phyloP scores from a whole-genome alignment of 176 grass and related monocot genomes.

The Oryza coarctata region DNA sequence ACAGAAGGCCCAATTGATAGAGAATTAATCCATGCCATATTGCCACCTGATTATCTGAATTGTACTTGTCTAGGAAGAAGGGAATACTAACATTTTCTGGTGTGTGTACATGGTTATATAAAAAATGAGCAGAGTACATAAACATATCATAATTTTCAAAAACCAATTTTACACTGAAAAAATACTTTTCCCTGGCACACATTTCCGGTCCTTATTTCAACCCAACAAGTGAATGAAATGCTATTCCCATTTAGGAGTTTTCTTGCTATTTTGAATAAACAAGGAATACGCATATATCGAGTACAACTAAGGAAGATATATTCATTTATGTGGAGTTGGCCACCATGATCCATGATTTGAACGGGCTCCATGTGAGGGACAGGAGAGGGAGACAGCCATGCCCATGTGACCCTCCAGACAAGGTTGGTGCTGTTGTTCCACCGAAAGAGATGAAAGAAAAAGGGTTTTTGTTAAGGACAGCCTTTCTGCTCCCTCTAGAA shows the following conservation, averaged over 20 bases:
- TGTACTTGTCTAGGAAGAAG: background rate
- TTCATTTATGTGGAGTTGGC: background rate
- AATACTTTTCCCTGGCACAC: too few species aligned
- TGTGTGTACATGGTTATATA: background rate
- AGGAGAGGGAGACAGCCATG: background rate
- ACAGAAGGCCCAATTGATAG: background rate
- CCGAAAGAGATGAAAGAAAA: background rate
- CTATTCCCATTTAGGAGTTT: background rate
- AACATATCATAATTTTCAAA: background rate
- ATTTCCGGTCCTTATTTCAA: too few species aligned
- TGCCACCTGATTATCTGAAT: background rate
- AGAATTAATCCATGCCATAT: background rate
- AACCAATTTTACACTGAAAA: background rate
- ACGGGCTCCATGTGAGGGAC: background rate
- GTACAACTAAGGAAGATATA: background rate
- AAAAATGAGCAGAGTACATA: background rate
- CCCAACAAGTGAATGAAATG: too few species aligned
- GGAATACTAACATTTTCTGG: background rate
- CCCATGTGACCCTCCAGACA: background rate
- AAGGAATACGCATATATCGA: background rate
- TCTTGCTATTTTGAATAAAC: background rate
- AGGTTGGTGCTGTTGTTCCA: background rate
- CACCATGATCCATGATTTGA: background rate
- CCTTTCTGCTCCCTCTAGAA: background rate
- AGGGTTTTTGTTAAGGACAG: background rate